phyloP scores from a whole-genome alignment of 208 protist species.

The Acanthamoeba castellanii region DNA sequence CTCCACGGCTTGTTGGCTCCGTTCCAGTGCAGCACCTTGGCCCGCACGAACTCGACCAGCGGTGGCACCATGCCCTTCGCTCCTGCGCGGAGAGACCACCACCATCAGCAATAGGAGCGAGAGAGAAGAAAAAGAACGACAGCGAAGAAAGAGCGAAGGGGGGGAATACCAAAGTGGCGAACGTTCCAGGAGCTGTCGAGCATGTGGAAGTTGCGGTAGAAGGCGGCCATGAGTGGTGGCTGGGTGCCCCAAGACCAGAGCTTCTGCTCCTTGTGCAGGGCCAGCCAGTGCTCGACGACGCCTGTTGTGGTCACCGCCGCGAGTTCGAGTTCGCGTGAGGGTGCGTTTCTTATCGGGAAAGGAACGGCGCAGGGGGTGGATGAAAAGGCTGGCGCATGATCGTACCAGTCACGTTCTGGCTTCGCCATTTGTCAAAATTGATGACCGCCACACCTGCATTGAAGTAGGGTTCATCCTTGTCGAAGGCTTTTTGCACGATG shows the following conservation, averaged over 20 bases:
- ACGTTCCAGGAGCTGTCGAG: conserved; percentile 72
- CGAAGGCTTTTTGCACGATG: conserved; percentile 21
- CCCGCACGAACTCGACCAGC: conserved; percentile 11
- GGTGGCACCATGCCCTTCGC: neutral
- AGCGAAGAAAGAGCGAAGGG: neutral
- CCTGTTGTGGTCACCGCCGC: neutral
- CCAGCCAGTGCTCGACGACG: conserved; percentile 37
- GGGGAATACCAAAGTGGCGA: conserved; percentile 2
- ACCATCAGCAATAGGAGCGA: neutral
- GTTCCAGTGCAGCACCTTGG: conserved; percentile 71
- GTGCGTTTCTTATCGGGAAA: neutral
- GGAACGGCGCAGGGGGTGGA: neutral
- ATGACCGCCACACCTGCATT: conserved; percentile 61
- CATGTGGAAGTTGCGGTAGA: conserved; percentile 57
- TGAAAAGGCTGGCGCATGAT: neutral
- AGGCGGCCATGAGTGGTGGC: conserved; percentile 69
- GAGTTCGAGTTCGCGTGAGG: neutral
- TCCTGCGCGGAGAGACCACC: neutral
- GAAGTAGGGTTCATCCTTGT: conserved; percentile 60
- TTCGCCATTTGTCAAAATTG: conserved; percentile 53
- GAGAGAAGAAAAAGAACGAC: neutral
- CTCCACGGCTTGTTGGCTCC: conserved; percentile 39
- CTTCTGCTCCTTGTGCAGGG: conserved; percentile 17
- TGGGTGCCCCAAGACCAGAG: conserved; percentile 63
- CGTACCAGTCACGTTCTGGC: conserved; percentile 17